Conservation (phyloP, 257 asterid species). For the Agastache rugosa region DNA sequence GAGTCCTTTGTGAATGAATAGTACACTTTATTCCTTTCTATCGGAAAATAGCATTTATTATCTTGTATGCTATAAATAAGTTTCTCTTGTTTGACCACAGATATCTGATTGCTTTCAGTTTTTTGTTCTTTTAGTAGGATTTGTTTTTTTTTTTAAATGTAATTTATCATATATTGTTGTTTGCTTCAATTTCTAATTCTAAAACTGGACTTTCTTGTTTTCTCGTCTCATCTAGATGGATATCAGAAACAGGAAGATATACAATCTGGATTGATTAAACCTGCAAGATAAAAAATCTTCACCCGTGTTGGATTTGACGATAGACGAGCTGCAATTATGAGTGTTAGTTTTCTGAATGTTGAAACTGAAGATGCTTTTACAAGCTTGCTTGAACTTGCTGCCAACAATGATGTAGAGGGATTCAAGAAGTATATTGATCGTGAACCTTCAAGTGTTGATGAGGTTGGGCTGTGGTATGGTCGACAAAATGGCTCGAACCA, state of each 20-base stretch:
- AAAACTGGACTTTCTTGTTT: slow-evolving; percentile 30
- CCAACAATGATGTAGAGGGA: slow-evolving; percentile 69
- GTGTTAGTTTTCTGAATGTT: slow-evolving; percentile 46
- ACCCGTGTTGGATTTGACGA: slow-evolving; percentile 20
- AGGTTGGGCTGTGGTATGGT: slow-evolving; percentile 79
- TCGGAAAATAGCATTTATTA: slow-evolving; percentile 22
- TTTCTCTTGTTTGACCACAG: slow-evolving; percentile 24
- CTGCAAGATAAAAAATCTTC: slow-evolving; percentile 15
- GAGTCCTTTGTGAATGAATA: slow-evolving; percentile 17
- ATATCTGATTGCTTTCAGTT: slow-evolving; percentile 16
- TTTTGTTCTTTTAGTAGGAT: not conserved
- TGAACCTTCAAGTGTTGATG: slow-evolving; percentile 55
- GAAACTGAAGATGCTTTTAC: slow-evolving; percentile 61
- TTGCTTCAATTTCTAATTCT: slow-evolving; percentile 31
- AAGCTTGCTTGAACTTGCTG: slow-evolving; percentile 78
- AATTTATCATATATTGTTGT: not conserved
- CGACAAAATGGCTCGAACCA: slow-evolving; percentile 72
- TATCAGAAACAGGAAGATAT: slow-evolving; percentile 39
- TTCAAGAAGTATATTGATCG: slow-evolving; percentile 46
- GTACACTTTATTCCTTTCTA: slow-evolving; percentile 25
- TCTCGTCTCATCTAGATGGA: slow-evolving; percentile 41
- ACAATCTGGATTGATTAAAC: slow-evolving; percentile 36
- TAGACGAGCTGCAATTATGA: slow-evolving; percentile 42
- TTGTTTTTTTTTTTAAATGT: not conserved
- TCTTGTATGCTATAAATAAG: slow-evolving; percentile 21